Evolutionary conservation across 2,329 filamentous ascomycete genomes (phyloP), one percentile per base, ranked within the genome.

Genomic region (Pyrenochaeta sp.): DNA sequence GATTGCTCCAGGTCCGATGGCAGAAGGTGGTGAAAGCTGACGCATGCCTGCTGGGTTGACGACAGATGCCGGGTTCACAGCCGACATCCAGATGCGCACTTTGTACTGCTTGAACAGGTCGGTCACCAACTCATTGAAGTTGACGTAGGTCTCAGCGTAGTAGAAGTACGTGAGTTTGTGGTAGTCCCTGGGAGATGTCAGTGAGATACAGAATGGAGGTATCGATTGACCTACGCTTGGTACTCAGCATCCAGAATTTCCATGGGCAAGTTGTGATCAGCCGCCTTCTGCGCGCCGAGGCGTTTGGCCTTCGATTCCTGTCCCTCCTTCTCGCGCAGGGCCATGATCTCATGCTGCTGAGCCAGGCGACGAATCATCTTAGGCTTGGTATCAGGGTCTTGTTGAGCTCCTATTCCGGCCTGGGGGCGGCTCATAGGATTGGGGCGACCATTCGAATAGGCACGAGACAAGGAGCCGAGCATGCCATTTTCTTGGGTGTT

Each of bases 41-140:
- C 59, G 58, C 15, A 59, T 32, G n/a, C 65, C 66, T 3, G 64
- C 61, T 8, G 67, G 66, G 31, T 68, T 69, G 23, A 70, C 62
- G 71, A 97, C 96, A 0, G 93, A 96, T 4, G 93, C 94, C 6
- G 94, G 94, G 68, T 99, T 99, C 72, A 99, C 96, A 3, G 94
- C 94, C 4, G 93, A 97, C 90, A 99, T 96, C 94, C 94, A 99
- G 63, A 99, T 99, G 60, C 95, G 85, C 15, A 93, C 96, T 78
- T 99, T 99, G 81, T 97, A 99, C 51, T 97, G 93, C 74, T 97
- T 97, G 82, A 97, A 99, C 9, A 99, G 80, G 68, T 99, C 94
- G 0, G 92, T 96, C 39, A 99, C 94, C 11, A 99, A 83, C 2
- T 90, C 90, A 70, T 99, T 99, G 81, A 99, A 99, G 75, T 97